Base-by-base conservation (phyloP, 1,284 basidiomycete species). In the Rhodofomes roseus region DNA sequence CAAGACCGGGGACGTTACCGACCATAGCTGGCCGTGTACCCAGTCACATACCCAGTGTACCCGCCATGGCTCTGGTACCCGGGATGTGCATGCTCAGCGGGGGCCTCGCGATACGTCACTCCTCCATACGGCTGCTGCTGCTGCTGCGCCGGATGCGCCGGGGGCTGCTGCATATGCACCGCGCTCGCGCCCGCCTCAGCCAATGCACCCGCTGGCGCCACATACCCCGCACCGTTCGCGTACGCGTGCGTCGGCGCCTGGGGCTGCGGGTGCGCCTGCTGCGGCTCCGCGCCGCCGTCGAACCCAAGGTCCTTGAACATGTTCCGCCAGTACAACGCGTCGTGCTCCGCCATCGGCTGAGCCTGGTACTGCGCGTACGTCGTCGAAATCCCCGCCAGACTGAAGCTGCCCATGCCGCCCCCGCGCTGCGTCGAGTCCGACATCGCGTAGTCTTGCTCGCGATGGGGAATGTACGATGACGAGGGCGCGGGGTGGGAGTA, bases 291-390 rank as follows among this genome's bases (percentile, higher is more conserved):
- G 8, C 54, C 58, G 9, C 69, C 69, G 22, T 66, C 68, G 57
- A 70, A 85, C 20, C 89, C 88, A 23, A 89, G 77, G 62, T 89
- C 87, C 55, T 82, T 73, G 64, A 88, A 82, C 85, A 90, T 89
- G 60, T 82, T 82, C 64, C 81, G 81, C 79, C 85, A 89, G 71
- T 90, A 90, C 53, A 82, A 75, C 18, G 79, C 79, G 67, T 89
- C 86, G 27, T 52, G 48, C 22, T 56, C 37, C 7, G 37, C 79
- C 36, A 78, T 53, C 43, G 55, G n/a, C 37, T 57, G 31, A 23
- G 54, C 44, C 55, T 50, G 53, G 34, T 62, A 39, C 59, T 60
- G 59, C 22, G 54, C 50, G 50, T 56, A 60, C 40, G 59, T 52
- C 41, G 59, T 46, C 50, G 59, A 52, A 27, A 56, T 54, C 48